A percentile compares a stretch with the other conserved stretches of the same genome.
These are phyloP conservation scores for Moesziomyces globuligerus DNA, from an alignment of 1,284 basidiomycete genomes.

Conservation along the genomic window DNA sequence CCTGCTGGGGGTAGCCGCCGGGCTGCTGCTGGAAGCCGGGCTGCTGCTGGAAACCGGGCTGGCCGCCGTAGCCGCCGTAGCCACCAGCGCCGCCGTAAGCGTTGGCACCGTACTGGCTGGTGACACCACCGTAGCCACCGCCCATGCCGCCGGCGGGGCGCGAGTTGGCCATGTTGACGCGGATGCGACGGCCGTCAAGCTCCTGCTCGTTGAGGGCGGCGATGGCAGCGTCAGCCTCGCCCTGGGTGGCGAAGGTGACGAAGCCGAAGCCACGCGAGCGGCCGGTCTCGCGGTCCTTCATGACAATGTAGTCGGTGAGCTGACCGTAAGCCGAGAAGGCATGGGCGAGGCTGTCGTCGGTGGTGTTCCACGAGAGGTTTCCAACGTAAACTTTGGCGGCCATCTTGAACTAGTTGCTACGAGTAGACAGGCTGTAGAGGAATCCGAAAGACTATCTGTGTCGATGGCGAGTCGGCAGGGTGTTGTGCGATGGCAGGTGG, in stretches of 20 bases:
- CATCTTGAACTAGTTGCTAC: constrained; percentile 51
- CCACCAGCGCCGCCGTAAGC: constrained; percentile 53
- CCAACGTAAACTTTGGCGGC: constrained; percentile 67
- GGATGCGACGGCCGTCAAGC: constrained; percentile 88
- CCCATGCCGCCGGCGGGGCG: constrained; percentile 70
- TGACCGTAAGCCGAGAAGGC: constrained; percentile 66
- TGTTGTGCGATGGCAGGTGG: too few species aligned
- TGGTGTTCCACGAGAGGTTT: constrained; percentile 67
- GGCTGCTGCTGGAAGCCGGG: constrained; percentile 45
- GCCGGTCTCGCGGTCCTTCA: constrained; percentile 96
- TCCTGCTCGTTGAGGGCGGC: constrained; percentile 85
- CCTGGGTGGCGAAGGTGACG: constrained; percentile 71
- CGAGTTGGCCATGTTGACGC: constrained; percentile 92
- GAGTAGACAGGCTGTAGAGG: constrained; percentile 26
- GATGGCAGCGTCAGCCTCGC: constrained; percentile 85
- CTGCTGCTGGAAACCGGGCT: constrained; percentile 51
- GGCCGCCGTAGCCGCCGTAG: constrained; percentile 48
- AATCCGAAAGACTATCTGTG: constrained; percentile 45
- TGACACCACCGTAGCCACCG: constrained; percentile 62
- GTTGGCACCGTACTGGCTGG: constrained; percentile 65
- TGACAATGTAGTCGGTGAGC: constrained; percentile 73
- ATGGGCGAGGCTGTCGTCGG: constrained; percentile 65
- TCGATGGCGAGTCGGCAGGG: neutral
- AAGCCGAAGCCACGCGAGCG: constrained; percentile 92
- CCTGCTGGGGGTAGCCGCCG: constrained; percentile 49